A percentile compares a stretch with the other conserved stretches of the same genome.
phyloP scores from a whole-genome alignment of 1,284 basidiomycete genomes.

The Omphalotus olearius region DNA sequence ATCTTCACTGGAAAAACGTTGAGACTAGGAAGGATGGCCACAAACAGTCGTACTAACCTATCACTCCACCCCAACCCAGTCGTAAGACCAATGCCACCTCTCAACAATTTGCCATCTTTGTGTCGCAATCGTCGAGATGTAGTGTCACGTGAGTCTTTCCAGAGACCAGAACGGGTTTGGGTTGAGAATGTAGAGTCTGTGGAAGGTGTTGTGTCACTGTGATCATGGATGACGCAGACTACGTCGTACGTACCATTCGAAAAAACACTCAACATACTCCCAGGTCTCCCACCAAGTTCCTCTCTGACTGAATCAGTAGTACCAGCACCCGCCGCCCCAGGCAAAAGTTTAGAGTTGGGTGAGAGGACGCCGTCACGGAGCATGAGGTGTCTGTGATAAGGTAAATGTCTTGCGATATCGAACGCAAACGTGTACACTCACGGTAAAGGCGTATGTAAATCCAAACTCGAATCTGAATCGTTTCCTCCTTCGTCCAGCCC shows the following conservation, averaged over 20 bases:
- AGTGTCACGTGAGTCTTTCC: constrained; percentile 66
- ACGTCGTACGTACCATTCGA: constrained; percentile 40
- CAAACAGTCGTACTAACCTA: constrained; percentile 36
- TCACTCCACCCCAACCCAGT: constrained; percentile 83
- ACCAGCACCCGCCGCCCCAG: no score
- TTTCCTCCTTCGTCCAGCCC: background rate
- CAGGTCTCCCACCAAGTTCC: constrained; percentile 29
- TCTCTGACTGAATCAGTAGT: no score
- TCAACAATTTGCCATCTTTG: constrained; percentile 63
- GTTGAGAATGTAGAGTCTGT: constrained; percentile 29
- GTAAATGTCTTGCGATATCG: constrained; percentile 1
- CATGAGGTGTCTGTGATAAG: constrained; percentile 65
- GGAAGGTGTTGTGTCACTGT: background rate
- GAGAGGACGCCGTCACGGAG: constrained; percentile 71
- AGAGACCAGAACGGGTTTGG: constrained; percentile 49
- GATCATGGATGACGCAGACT: no score
- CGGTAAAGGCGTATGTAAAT: constrained; percentile 76
- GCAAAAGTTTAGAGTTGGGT: constrained; percentile 65
- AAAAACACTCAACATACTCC: constrained; percentile 33
- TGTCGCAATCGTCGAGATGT: constrained; percentile 58
- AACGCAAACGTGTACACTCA: constrained; percentile 34
- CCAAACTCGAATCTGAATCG: constrained; percentile 63
- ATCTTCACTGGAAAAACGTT: constrained; percentile 52
- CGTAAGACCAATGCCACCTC: constrained; percentile 72
- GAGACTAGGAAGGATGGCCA: background rate